These are phyloP conservation scores for Pichia inconspicua DNA, from an alignment of 1,139 yeast genomes.

Conservation along the genomic window DNA sequence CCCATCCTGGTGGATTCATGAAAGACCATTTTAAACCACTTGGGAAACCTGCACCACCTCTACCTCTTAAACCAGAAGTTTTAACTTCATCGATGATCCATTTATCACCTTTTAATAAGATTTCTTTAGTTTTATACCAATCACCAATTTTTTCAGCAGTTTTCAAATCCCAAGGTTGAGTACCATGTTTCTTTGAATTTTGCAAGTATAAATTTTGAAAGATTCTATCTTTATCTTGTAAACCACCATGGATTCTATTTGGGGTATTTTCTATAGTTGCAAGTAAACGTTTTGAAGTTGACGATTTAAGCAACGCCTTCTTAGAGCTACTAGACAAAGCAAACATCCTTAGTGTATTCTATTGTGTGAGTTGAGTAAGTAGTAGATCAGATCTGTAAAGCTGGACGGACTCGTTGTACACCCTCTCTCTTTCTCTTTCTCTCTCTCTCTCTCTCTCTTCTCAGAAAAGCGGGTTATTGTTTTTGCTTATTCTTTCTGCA, in stretches of 20 bases:
- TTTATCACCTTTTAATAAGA: conserved; percentile 69
- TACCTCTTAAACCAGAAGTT: conserved; percentile 77
- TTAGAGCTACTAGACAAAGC: conserved; percentile 4
- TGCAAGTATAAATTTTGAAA: conserved; percentile 64
- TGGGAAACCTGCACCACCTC: conserved; percentile 94
- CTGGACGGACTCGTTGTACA: too few species aligned
- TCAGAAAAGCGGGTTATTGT: background rate
- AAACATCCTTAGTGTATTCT: conserved; percentile 1
- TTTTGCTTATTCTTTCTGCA: background rate
- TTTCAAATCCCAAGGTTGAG: conserved; percentile 67
- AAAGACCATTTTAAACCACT: conserved; percentile 87
- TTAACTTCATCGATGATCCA: conserved; percentile 87
- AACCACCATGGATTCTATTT: conserved; percentile 63
- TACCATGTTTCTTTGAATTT: conserved; percentile 33
- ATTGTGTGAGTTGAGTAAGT: too few species aligned
- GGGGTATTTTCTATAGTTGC: conserved; percentile 33
- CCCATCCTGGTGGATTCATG: conserved; percentile 95
- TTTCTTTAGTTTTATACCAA: conserved; percentile 86
- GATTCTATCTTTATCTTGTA: conserved; percentile 75
- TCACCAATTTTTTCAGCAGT: conserved; percentile 76
- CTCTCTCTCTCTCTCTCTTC: background rate
- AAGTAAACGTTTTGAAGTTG: conserved; percentile 14
- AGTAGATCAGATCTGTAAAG: background rate
- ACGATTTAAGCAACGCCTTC: background rate
- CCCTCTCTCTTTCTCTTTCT: background rate